Evolutionary conservation across 768 basidiomycete species (phyloP), one percentile per base, ranked within the genome.

Genomic region (Hypholoma fasciculare): DNA sequence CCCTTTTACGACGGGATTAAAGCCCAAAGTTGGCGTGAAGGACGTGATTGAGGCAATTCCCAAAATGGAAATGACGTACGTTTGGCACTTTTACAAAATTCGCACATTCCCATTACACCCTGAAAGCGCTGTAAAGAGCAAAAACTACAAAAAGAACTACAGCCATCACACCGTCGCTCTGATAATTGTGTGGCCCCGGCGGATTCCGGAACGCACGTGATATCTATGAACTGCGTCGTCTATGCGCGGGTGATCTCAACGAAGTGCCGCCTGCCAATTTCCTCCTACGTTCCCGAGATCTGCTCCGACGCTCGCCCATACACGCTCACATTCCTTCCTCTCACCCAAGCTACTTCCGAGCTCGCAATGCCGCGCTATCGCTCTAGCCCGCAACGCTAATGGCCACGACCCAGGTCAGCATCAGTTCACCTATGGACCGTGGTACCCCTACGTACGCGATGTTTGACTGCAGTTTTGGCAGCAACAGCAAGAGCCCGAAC

Each of bases 221-320:
- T n/a, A n/a, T n/a, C n/a, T n/a, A n/a, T n/a, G n/a, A n/a, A n/a
- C n/a, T n/a, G n/a, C n/a, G n/a, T n/a, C n/a, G n/a, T n/a, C n/a
- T n/a, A n/a, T n/a, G n/a, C 6, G 90, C 84, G 19, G 91, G 93
- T 66, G 91, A 94, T 69, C 79, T 93, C 51, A 81, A 83, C 64
- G 84, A 82, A 67, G 72, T 85, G 49, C 76, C 78, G 0, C 63
- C 72, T 1, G 54, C 61, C 47, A 60, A 64, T 27, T 69, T 74
- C 56, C 58, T 20, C 46, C 63, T 6, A n/a, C n/a, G n/a, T 54
- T 56, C n/a, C 40, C 61, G 44, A 54, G 58, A 52, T 60, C 56
- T 56, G 54, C 69, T 0, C 70, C 75, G 27, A 68, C 75, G 13
- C 81, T 82, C 56, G 83, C 82, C 19, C 89, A 85, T 65, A 78